phyloP scores from a whole-genome alignment of 495 filamentous ascomycete species.

The Letharia lupina region DNA sequence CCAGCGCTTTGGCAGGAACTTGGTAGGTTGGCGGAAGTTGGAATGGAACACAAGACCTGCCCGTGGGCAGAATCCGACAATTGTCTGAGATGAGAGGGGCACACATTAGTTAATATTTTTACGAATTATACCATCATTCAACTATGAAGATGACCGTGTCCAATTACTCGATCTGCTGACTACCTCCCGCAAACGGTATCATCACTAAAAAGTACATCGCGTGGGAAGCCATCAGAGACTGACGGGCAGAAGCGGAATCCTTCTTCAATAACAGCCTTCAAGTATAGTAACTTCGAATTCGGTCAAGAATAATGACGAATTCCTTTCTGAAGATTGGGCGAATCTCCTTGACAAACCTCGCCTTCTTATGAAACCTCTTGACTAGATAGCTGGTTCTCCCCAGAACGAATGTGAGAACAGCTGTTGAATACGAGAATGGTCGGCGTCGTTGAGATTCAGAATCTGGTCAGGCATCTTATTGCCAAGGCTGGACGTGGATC shows the following conservation, averaged over 20 bases:
- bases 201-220: neutral
- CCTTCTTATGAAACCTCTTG: too few relatives aligned
- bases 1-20: slow-evolving; percentile 1
- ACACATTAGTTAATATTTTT: too few relatives aligned
- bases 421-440: too few relatives aligned
- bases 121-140: neutral
- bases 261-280: neutral
- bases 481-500: too few relatives aligned
- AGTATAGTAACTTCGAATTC: neutral
- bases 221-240: neutral
- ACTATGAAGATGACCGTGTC: neutral
- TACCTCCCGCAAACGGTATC: neutral
- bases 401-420: too few relatives aligned
- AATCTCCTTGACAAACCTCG: neutral
- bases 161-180: neutral
- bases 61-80: too few relatives aligned
- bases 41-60: too few relatives aligned
- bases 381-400: too few relatives aligned
- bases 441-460: too few relatives aligned
- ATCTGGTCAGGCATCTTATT: too few relatives aligned
- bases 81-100: neutral
- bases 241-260: neutral
- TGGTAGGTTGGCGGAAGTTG: neutral
- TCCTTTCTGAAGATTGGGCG: neutral
- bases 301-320: too few relatives aligned